These are phyloP conservation scores for Lactarius quietus DNA, from an alignment of 768 basidiomycete species.

Conservation along the genomic window DNA sequence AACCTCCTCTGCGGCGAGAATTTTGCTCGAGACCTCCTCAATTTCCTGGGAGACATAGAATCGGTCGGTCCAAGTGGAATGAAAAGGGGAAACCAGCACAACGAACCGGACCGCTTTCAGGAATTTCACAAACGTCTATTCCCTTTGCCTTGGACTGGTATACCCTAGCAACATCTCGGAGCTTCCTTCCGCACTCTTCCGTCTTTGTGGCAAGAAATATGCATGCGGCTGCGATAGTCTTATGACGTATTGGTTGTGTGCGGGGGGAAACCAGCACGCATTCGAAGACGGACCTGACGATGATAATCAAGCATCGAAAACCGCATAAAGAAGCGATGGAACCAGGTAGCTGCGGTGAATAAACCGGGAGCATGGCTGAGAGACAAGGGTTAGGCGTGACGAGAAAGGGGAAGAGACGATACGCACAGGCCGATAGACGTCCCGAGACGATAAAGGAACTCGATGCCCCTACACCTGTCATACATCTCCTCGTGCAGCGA, in stretches of 20 bases:
- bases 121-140: conserved; percentile 51
- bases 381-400: conserved; percentile 17
- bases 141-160: conserved; percentile 64
- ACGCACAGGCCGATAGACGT: conserved; percentile 74
- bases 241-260: conserved; percentile 20
- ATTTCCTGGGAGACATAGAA: conserved; percentile 52
- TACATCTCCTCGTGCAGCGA: conserved; percentile 63
- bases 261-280: neutral
- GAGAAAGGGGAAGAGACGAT: conserved; percentile 14
- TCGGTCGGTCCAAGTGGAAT: conserved; percentile 3
- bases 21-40: conserved; percentile 62
- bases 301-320: conserved; percentile 80
- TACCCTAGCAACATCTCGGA: conserved; percentile 78
- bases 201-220: conserved; percentile 91
- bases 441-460: conserved; percentile 81
- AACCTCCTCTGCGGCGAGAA: conserved; percentile 72
- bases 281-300: conserved; percentile 52
- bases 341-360: conserved; percentile 87
- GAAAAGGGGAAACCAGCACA: neutral
- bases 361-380: conserved; percentile 74
- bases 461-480: conserved; percentile 76
- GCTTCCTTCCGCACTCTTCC: conserved; percentile 83
- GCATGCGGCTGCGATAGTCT: conserved; percentile 85
- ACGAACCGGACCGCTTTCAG: conserved; percentile 63
- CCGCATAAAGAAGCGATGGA: conserved; percentile 89